Evolutionary conservation across 2,329 filamentous ascomycete genomes (phyloP).

Genomic region (Paracoccidioides brasiliensis): DNA sequence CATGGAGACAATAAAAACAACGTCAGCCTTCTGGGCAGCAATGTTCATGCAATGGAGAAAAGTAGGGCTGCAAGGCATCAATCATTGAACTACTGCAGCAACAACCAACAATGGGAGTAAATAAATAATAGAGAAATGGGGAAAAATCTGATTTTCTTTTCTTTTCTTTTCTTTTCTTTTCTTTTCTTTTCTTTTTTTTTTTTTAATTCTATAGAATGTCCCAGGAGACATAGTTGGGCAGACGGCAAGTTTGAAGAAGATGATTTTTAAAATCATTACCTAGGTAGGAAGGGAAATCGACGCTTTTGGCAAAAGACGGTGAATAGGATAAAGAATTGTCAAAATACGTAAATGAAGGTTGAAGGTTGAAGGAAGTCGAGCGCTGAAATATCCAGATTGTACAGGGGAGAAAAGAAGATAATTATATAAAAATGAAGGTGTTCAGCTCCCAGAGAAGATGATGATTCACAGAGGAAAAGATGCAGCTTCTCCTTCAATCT

Average conservation of each 20-base stretch:
- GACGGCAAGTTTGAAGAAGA: neutral
- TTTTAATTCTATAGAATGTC: too few species aligned
- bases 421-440: too few species aligned
- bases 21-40: neutral
- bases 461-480: too few species aligned
- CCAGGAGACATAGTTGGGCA: neutral
- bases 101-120: neutral
- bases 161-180: neutral
- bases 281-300: neutral
- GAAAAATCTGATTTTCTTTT: neutral
- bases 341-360: too few species aligned
- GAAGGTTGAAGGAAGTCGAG: too few species aligned
- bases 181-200: neutral
- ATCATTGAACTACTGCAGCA: neutral
- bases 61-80: neutral
- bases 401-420: too few species aligned
- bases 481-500: too few species aligned
- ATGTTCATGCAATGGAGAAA: neutral
- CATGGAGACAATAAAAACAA: neutral
- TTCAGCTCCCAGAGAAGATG: too few species aligned
- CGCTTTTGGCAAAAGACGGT: neutral
- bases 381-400: too few species aligned
- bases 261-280: neutral
- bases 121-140: neutral
- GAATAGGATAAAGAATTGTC: neutral